These are phyloP conservation scores for Brasilioporus rufonigricans DNA, from an alignment of 768 basidiomycete genomes.

Conservation along the genomic window DNA sequence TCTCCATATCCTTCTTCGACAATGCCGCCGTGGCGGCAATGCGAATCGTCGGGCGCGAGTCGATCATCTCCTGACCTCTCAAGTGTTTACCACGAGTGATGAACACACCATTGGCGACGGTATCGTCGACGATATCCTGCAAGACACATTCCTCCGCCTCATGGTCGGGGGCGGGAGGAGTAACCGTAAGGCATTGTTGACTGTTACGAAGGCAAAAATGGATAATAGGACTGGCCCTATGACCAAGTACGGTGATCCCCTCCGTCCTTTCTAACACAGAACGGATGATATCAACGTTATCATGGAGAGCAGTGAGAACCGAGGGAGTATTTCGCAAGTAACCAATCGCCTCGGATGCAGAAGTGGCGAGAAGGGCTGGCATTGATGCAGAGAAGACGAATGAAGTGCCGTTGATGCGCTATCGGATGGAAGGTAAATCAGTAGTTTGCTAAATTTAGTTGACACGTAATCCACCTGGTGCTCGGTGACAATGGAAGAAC, in stretches of 20 bases:
- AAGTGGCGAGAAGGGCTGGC: constrained; percentile 85
- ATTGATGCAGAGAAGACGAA: constrained; percentile 97
- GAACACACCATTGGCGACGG: constrained; percentile 76
- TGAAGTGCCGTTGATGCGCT: constrained; percentile 94
- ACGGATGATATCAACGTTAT: constrained; percentile 79
- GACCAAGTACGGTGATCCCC: constrained; percentile 79
- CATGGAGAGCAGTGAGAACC: constrained; percentile 71
- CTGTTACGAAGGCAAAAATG: constrained; percentile 65
- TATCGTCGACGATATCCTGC: constrained; percentile 93
- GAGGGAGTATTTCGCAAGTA: constrained; percentile 74
- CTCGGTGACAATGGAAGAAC: constrained; percentile 74
- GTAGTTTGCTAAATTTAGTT: neutral
- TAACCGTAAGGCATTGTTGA: constrained; percentile 18
- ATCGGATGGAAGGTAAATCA: neutral
- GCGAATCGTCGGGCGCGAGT: constrained; percentile 80
- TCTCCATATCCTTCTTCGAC: constrained; percentile 89
- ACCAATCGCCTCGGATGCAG: constrained; percentile 82
- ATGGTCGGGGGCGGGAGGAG: constrained; percentile 43
- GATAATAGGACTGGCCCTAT: constrained; percentile 83
- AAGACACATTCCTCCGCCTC: constrained; percentile 74
- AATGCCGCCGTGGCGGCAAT: constrained; percentile 78
- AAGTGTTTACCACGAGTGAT: constrained; percentile 82
- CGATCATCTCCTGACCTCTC: constrained; percentile 78
- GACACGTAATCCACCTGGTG: constrained; percentile 67
- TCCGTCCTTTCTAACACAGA: constrained; percentile 78